phyloP scores from a whole-genome alignment of 805 yeast genomes.

The Cyberlindnera mrakii region DNA sequence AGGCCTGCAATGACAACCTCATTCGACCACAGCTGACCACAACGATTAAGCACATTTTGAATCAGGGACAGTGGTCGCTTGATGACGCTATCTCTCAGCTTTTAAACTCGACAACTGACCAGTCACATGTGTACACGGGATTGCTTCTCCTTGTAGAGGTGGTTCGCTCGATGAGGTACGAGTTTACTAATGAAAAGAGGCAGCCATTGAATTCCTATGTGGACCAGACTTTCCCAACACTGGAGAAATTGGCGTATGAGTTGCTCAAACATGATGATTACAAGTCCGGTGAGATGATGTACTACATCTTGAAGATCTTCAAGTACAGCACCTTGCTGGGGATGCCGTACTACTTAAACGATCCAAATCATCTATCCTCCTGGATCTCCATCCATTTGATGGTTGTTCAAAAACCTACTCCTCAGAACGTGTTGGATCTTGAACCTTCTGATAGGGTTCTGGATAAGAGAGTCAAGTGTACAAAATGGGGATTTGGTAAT shows the following conservation, averaged over 20 bases:
- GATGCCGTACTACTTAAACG: slow-evolving; percentile 45
- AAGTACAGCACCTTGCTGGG: slow-evolving; percentile 57
- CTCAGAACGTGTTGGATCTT: slow-evolving; percentile 41
- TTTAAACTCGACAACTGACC: slow-evolving; percentile 29
- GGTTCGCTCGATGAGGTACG: slow-evolving; percentile 50
- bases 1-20: slow-evolving; percentile 32
- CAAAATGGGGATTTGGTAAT: slow-evolving; percentile 87
- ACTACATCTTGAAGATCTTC: slow-evolving; percentile 58
- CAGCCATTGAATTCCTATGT: slow-evolving; percentile 43
- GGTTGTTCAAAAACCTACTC: slow-evolving; percentile 49
- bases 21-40: slow-evolving; percentile 53
- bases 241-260: slow-evolving; percentile 45
- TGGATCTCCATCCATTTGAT: slow-evolving; percentile 69
- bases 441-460: slow-evolving; percentile 42
- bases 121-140: slow-evolving; percentile 44
- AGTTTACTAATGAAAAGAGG: slow-evolving; percentile 47
- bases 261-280: slow-evolving; percentile 26
- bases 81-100: slow-evolving; percentile 28
- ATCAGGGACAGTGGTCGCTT: slow-evolving; percentile 34
- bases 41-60: slow-evolving; percentile 48
- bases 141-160: slow-evolving; percentile 51
- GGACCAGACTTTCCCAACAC: slow-evolving; percentile 45
- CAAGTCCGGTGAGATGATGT: slow-evolving; percentile 41
- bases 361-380: slow-evolving; percentile 32
- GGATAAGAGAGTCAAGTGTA: slow-evolving; percentile 57